phyloP scores from a whole-genome alignment of 371 early-diverging fungal genomes.

The Mucor plumbeus region DNA sequence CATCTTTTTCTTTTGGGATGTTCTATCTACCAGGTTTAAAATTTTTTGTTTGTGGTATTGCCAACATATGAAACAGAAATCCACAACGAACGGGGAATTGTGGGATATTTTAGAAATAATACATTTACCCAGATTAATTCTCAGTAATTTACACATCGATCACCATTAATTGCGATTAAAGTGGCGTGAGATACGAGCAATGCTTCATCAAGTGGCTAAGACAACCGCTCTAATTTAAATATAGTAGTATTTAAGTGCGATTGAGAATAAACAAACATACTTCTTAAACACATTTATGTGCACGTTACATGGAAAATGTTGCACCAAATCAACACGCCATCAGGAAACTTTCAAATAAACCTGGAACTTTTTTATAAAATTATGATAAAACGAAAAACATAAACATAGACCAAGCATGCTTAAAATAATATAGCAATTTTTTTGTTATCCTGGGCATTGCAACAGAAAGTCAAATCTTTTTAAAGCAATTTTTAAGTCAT shows the following conservation, averaged over 20 bases:
- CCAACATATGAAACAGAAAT: not conserved
- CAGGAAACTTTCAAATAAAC: too few relatives aligned
- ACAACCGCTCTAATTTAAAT: not conserved
- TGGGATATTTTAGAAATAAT: not conserved
- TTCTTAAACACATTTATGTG: not conserved
- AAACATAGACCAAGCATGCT: not conserved
- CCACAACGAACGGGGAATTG: not conserved
- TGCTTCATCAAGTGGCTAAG: not conserved
- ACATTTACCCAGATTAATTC: not conserved
- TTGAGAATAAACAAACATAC: not conserved
- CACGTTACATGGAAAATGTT: not conserved
- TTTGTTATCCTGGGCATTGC: too few relatives aligned
- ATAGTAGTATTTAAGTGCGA: not conserved
- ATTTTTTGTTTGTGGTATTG: too few relatives aligned
- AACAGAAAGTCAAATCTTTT: too few relatives aligned
- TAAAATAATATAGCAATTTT: too few relatives aligned
- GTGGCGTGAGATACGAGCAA: not conserved
- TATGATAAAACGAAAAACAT: not conserved
- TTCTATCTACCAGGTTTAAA: too few relatives aligned
- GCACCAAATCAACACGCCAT: not conserved
- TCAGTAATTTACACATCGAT: not conserved
- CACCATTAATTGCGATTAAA: not conserved
- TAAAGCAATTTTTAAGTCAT: too few relatives aligned
- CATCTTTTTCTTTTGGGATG: too few relatives aligned
- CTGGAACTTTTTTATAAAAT: too few relatives aligned